phyloP scores from a whole-genome alignment of 768 basidiomycete species.

The Strobilomyces echinocephalus region DNA sequence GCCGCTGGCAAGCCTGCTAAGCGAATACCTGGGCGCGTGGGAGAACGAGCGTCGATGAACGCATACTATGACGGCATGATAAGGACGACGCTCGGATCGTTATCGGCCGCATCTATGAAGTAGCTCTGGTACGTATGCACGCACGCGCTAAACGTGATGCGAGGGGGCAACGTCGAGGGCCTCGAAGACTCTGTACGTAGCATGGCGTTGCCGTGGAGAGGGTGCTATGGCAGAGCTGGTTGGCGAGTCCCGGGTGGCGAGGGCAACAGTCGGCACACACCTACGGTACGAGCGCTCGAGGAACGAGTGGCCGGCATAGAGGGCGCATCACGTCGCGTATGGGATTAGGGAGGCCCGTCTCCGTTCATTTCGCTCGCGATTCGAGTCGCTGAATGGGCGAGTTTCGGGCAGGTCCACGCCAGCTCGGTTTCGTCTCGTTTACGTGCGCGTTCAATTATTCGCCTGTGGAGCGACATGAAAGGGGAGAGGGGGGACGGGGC shows the following conservation, averaged over 20 bases:
- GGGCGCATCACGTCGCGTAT: background rate
- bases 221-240: background rate
- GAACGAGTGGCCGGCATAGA: background rate
- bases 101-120: constrained; percentile 13
- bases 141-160: background rate
- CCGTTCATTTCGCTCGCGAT: background rate
- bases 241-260: background rate
- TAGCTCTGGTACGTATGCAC: background rate
- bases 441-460: background rate
- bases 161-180: constrained; percentile 1
- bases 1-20: no score
- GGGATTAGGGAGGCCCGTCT: constrained; percentile 7
- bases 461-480: background rate
- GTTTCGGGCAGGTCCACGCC: background rate
- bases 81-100: background rate
- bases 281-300: background rate
- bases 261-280: background rate
- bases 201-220: constrained; percentile 12
- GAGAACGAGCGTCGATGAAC: no score
- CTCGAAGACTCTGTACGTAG: constrained; percentile 1
- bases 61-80: no score
- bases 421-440: constrained; percentile 9
- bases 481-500: background rate
- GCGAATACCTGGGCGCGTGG: no score
- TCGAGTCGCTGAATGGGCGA: no score